Percentiles rank a stretch among this genome's conserved stretches.
These are phyloP conservation scores for Podospora anserina DNA, from an alignment of 495 filamentous ascomycete genomes.

Conservation along the genomic window DNA sequence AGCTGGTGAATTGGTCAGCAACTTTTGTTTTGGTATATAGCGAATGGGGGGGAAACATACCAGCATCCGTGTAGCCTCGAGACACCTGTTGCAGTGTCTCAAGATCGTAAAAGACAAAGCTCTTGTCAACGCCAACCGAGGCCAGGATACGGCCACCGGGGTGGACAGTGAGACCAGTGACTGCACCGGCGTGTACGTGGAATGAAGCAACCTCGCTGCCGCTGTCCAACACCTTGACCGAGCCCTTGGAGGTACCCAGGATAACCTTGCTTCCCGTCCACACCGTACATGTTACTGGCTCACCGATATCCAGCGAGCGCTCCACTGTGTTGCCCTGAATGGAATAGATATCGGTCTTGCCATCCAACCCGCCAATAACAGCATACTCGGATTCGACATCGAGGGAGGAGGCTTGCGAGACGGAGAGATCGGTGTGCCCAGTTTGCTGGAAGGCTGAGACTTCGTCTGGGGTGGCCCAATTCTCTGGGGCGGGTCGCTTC, in stretches of 20 bases:
- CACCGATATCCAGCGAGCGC: slow-evolving; percentile 60
- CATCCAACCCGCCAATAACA: slow-evolving; percentile 76
- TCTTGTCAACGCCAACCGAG: slow-evolving; percentile 88
- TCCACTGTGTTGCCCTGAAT: slow-evolving; percentile 66
- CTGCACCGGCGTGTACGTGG: slow-evolving; percentile 73
- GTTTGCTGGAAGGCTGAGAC: slow-evolving; percentile 64
- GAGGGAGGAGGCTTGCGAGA: slow-evolving; percentile 58
- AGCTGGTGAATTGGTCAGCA: slow-evolving; percentile 45
- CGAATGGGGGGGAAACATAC: slow-evolving; percentile 53
- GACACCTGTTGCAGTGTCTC: slow-evolving; percentile 59
- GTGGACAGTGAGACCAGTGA: slow-evolving; percentile 74
- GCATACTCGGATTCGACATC: slow-evolving; percentile 69
- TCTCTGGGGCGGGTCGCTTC: slow-evolving; percentile 81
- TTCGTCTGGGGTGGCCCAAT: slow-evolving; percentile 74
- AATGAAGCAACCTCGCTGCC: slow-evolving; percentile 64
- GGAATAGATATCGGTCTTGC: slow-evolving; percentile 75
- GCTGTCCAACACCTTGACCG: slow-evolving; percentile 72
- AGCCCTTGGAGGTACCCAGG: slow-evolving; percentile 69
- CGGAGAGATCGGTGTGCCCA: slow-evolving; percentile 62
- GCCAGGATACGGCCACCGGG: slow-evolving; percentile 81
- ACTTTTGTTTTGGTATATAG: neutral
- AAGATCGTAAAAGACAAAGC: slow-evolving; percentile 87
- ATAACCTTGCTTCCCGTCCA: slow-evolving; percentile 73
- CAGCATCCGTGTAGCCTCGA: slow-evolving; percentile 75
- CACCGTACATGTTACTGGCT: slow-evolving; percentile 70